phyloP scores from a whole-genome alignment of 495 filamentous ascomycete species.

The Peziza echinospora region DNA sequence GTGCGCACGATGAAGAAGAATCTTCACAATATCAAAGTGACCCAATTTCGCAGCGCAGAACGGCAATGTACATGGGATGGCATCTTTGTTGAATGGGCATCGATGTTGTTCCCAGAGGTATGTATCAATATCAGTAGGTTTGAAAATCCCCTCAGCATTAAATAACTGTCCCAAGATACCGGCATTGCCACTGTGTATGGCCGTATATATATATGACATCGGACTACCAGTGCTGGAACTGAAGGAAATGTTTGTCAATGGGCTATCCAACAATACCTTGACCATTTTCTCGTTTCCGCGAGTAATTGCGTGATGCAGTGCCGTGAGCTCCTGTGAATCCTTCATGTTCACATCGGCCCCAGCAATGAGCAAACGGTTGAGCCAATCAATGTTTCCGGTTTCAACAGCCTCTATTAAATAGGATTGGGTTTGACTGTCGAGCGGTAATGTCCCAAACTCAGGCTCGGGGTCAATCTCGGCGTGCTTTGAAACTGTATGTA shows the following conservation, averaged over 20 bases:
- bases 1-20: too few relatives aligned
- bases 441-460: neutral
- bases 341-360: neutral
- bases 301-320: neutral
- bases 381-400: neutral
- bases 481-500: conserved; percentile 9
- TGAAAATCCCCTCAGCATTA: too few relatives aligned
- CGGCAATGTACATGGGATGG: too few relatives aligned
- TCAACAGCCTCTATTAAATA: neutral
- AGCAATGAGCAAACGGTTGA: neutral
- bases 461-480: neutral
- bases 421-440: neutral
- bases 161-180: neutral
- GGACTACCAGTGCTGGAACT: neutral
- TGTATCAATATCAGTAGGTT: too few relatives aligned
- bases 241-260: neutral
- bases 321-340: neutral
- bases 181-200: neutral
- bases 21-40: too few relatives aligned
- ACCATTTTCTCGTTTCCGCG: neutral
- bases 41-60: too few relatives aligned
- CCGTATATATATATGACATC: neutral
- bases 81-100: too few relatives aligned
- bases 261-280: neutral
- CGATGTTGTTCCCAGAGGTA: too few relatives aligned